Conservation (phyloP, 176 grass and related monocot species). For the Juncus inflexus region DNA sequence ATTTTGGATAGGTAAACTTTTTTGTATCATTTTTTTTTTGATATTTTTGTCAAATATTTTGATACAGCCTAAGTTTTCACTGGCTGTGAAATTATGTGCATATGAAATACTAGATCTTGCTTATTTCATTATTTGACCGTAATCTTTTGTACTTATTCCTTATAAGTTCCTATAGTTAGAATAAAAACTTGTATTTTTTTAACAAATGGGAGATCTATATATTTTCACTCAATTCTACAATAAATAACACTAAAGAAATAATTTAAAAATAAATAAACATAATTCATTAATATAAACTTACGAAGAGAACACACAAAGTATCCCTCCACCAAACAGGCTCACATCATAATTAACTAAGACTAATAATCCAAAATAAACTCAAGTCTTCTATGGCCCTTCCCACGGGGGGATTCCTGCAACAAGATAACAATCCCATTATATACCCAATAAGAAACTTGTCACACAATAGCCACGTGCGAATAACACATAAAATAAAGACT, state of each 20-base stretch:
- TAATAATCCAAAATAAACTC: neutral
- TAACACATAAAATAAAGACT: neutral
- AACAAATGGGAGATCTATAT: no score
- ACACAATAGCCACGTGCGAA: neutral
- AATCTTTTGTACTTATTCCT: neutral
- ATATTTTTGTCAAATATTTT: neutral
- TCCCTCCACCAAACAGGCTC: conserved; percentile 3
- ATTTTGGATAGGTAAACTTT: conserved; percentile 5
- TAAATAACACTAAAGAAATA: no score
- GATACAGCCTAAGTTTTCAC: conserved; percentile 25
- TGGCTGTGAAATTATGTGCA: conserved; percentile 3
- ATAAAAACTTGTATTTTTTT: no score
- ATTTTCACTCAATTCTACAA: no score
- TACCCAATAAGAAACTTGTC: neutral
- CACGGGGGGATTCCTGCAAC: neutral
- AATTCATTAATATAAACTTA: neutral
- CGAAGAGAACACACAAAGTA: conserved; percentile 5
- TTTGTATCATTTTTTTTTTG: conserved; percentile 2
- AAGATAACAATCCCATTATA: neutral
- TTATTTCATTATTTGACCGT: neutral
- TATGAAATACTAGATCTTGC: neutral
- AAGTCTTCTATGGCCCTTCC: neutral
- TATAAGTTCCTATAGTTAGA: no score
- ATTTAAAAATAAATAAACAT: neutral
- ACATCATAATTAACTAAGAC: conserved; percentile 6